Base-by-base conservation (phyloP, 805 yeast species). In the Jamesozyma lodderae region DNA sequence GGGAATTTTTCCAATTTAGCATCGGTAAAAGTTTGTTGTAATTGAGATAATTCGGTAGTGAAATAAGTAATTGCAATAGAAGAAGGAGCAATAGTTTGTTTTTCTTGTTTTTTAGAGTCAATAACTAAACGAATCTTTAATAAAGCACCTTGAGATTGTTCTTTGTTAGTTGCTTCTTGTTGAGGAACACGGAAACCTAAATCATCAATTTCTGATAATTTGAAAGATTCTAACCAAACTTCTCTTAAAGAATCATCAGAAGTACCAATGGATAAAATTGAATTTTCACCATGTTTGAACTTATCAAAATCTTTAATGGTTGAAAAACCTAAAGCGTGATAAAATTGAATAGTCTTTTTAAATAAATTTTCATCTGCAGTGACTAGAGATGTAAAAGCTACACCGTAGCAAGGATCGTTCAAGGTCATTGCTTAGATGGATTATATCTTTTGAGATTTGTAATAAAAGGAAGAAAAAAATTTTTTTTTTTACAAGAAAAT, bases 181-280 rank as follows among this genome's bases (percentile, higher is more conserved):
- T 64, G 60, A 20, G 67, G 79, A 64, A 48, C 73, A 57, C 68
- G 75, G 74, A 45, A 77, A 40, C 87, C 88, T 67, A 47, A 67
- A 43, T 58, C 72, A 79, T 53, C 70, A 62, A 50, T 74, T 56
- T 38, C 85, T 66, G 62, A 75, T 70, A 55, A 62, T 16, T 83
- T 85, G 56, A 76, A 80, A 17, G 77, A 63, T 56, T 80, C 83
- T 33, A 82, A 55, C 94, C 94, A 82, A 21, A 74, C 59, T 59
- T 82, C 94, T 45, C 68, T 72, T 35, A 79, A 52, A 1, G 88
- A 80, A 45, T 80, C 85, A 40, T 65, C 67, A 7, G 85, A 72
- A 33, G 81, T 64, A 4, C 88, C 88, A 39, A 63, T 59, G 43
- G 67, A 64, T 38, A 53, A 59, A 14, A 52, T 18, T 19, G 48